These are phyloP conservation scores for Peronosclerospora sorghi DNA, from an alignment of 352 stramenopile species.

Conservation along the genomic window DNA sequence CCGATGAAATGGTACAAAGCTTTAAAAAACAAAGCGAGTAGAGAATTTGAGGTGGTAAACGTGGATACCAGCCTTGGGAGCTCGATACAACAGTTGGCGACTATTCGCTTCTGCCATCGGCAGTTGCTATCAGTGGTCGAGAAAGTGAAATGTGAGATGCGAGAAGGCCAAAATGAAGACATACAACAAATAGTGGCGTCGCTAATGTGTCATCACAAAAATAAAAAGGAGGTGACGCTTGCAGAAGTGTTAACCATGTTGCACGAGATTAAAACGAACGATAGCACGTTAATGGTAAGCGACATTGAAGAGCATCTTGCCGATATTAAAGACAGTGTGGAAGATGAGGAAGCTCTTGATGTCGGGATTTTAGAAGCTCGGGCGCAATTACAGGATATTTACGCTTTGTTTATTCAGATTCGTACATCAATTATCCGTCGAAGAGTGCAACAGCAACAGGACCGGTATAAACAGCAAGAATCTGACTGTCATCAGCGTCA, in stretches of 20 bases:
- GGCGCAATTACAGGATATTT: slow-evolving; percentile 26
- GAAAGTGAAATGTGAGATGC: slow-evolving; percentile 37
- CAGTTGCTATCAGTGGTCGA: slow-evolving; percentile 33
- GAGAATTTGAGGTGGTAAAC: not conserved
- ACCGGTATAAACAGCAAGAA: slow-evolving; percentile 6
- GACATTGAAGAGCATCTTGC: slow-evolving; percentile 20
- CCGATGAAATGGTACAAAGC: slow-evolving; percentile 15
- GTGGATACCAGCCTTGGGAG: slow-evolving; percentile 1
- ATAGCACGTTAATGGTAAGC: slow-evolving; percentile 16
- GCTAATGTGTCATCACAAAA: slow-evolving; percentile 9
- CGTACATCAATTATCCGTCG: slow-evolving; percentile 25
- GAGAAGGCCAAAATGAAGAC: slow-evolving; percentile 8
- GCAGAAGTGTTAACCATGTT: slow-evolving; percentile 25
- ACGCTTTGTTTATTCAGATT: slow-evolving; percentile 31
- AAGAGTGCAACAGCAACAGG: slow-evolving; percentile 10
- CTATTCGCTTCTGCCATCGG: slow-evolving; percentile 31
- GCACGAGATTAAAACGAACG: slow-evolving; percentile 23
- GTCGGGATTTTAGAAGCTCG: slow-evolving; percentile 13
- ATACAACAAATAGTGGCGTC: slow-evolving; percentile 30
- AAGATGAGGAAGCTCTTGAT: slow-evolving; percentile 14
- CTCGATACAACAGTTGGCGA: slow-evolving; percentile 14
- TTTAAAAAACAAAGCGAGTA: slow-evolving; percentile 1
- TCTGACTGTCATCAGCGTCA: slow-evolving; percentile 7
- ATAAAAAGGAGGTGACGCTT: slow-evolving; percentile 19
- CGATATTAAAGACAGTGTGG: slow-evolving; percentile 17